These are phyloP conservation scores for Globisporangium orthogonon DNA, from an alignment of 352 stramenopile species.

Conservation along the genomic window DNA sequence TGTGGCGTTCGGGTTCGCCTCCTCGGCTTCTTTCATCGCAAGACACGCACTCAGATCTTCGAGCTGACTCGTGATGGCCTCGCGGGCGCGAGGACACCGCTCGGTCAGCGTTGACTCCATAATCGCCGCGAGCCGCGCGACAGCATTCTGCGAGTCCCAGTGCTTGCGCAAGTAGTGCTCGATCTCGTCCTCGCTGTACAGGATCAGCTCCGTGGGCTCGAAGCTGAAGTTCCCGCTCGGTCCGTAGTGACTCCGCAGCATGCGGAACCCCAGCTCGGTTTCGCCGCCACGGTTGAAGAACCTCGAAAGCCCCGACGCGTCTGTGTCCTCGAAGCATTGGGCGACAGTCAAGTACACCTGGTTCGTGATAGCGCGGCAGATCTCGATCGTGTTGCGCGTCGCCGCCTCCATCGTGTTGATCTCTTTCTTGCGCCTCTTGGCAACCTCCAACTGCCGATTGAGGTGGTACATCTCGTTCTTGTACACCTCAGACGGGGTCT, in stretches of 20 bases:
- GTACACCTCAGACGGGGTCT: conserved; percentile 47
- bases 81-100: conserved; percentile 39
- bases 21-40: conserved; percentile 22
- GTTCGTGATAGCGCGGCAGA: conserved; percentile 36
- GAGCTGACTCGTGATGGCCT: conserved; percentile 44
- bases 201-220: conserved; percentile 53
- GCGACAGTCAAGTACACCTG: conserved; percentile 38
- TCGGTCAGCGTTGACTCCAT: conserved; percentile 63
- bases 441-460: conserved; percentile 33
- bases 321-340: conserved; percentile 53
- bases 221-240: conserved; percentile 24
- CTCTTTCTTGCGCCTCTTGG: conserved; percentile 40
- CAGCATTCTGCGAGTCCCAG: conserved; percentile 26
- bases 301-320: conserved; percentile 23
- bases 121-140: conserved; percentile 34
- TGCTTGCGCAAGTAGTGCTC: conserved; percentile 66
- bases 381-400: conserved; percentile 57
- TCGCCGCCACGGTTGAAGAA: conserved; percentile 49
- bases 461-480: conserved; percentile 63
- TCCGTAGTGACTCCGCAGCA: conserved; percentile 54
- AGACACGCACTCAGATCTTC: conserved; percentile 45
- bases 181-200: conserved; percentile 57
- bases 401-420: conserved; percentile 48
- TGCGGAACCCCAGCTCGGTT: conserved; percentile 52
- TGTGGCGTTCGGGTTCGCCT: conserved; percentile 11